A percentile compares a stretch with the other conserved stretches of the same genome.
phyloP scores from a whole-genome alignment of 768 basidiomycete genomes.

The Psilocybe azurescens region DNA sequence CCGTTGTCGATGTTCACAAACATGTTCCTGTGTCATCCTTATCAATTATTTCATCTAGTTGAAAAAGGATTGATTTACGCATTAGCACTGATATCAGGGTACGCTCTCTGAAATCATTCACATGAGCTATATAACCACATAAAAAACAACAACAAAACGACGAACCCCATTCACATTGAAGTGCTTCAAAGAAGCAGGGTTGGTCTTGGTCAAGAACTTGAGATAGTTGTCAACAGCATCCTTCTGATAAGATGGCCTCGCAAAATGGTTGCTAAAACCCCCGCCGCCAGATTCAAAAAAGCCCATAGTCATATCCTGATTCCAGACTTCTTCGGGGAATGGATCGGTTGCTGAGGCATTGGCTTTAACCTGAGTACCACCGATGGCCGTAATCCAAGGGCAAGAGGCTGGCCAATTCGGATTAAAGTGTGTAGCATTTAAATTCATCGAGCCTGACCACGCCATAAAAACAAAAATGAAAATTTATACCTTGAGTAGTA shows the following conservation, averaged over 20 bases:
- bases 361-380: constrained; percentile 48
- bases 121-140: background rate
- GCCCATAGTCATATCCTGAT: constrained; percentile 43
- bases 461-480: background rate
- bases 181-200: constrained; percentile 24
- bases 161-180: constrained; percentile 38
- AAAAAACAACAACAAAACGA: background rate
- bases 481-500: background rate
- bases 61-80: constrained; percentile 30
- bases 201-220: constrained; percentile 36
- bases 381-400: constrained; percentile 55
- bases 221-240: constrained; percentile 44
- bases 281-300: constrained; percentile 50
- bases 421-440: constrained; percentile 42
- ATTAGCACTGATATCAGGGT: constrained; percentile 56
- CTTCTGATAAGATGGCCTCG: constrained; percentile 43
- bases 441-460: constrained; percentile 36
- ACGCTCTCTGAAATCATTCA: background rate
- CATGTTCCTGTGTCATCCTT: constrained; percentile 10
- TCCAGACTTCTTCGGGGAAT: constrained; percentile 48
- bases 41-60: background rate
- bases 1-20: constrained; percentile 23
- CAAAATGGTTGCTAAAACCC: constrained; percentile 51
- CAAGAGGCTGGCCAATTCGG: constrained; percentile 49
- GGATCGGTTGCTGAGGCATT: constrained; percentile 39